Evolutionary conservation across 1,284 basidiomycete genomes (phyloP).

Genomic region (Apiotrichum sp.): DNA sequence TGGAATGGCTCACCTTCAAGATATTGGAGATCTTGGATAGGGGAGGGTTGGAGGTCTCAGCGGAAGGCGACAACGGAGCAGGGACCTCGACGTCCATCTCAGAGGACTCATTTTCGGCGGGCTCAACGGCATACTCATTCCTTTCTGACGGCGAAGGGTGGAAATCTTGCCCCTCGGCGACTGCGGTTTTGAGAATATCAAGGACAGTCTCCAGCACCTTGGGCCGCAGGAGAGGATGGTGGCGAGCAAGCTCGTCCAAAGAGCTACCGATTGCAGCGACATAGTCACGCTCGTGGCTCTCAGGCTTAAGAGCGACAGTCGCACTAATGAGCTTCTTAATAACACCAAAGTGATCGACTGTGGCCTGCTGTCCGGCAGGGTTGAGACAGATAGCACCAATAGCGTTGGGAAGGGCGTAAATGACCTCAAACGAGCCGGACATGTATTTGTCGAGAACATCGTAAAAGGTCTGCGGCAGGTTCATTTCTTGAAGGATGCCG

Average conservation of each 20-base stretch:
- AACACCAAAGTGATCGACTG: slow-evolving; percentile 67
- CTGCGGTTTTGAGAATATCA: slow-evolving; percentile 63
- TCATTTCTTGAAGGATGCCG: slow-evolving; percentile 82
- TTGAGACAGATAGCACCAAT: slow-evolving; percentile 95
- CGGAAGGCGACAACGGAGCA: background rate
- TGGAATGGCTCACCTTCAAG: slow-evolving; percentile 21
- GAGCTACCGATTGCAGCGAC: slow-evolving; percentile 79
- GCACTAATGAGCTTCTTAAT: slow-evolving; percentile 84
- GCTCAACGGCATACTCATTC: slow-evolving; percentile 19
- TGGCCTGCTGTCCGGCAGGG: slow-evolving; percentile 75
- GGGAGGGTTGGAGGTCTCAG: slow-evolving; percentile 13
- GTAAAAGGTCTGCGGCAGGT: slow-evolving; percentile 85
- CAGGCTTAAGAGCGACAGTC: slow-evolving; percentile 75
- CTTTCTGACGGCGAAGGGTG: slow-evolving; percentile 18
- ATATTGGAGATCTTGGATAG: slow-evolving; percentile 22
- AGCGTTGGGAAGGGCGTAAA: slow-evolving; percentile 90
- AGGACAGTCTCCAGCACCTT: slow-evolving; percentile 71
- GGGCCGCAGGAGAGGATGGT: slow-evolving; percentile 82
- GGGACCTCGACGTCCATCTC: slow-evolving; percentile 11
- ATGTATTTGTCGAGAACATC: slow-evolving; percentile 74
- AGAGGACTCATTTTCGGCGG: background rate
- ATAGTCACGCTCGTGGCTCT: slow-evolving; percentile 89
- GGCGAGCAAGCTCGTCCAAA: slow-evolving; percentile 92
- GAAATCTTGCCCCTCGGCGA: slow-evolving; percentile 24
- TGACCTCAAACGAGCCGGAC: slow-evolving; percentile 82